Evolutionary conservation across 495 filamentous ascomycete genomes (phyloP), one percentile per base, ranked within the genome.

Genomic region (Talaromyces wortmannii): DNA sequence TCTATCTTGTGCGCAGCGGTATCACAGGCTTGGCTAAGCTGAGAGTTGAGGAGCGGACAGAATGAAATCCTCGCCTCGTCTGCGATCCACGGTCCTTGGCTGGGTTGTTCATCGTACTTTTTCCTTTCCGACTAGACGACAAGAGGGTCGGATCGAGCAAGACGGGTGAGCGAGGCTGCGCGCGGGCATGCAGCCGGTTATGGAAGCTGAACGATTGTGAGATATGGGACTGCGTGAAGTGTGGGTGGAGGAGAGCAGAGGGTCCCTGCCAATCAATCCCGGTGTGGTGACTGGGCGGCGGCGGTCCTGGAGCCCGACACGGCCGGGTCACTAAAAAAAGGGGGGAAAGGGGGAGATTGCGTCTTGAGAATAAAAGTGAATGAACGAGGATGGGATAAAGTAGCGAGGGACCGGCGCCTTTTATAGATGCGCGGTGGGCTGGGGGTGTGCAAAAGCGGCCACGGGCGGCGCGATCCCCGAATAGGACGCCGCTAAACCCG

Each of bases 401-500:
- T 33, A 51, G 49, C 49, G 49, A 51, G 49, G 30, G 49, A 51
- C 11, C 31, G 15, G 33, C 49, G n/a, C 42, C 8, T 51, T 51
- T 36, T n/a, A 51, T 51, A 51, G 49, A 51, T 42, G 32, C 31
- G 32, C 49, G 42, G 49, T 33, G 4, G 31, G 31, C 31, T 33
- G 33, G n/a, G n/a, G n/a, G n/a, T n/a, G n/a, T n/a, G n/a, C n/a
- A n/a, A n/a, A n/a, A n/a, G n/a, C n/a, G n/a, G n/a, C n/a, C n/a
- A n/a, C n/a, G n/a, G n/a, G n/a, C 49, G 49, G 42, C 31, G 49
- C 49, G 31, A 51, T 51, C 16, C 49, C 49, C n/a, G 49, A 51
- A 51, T 33, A 33, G n/a, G 49, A 31, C 31, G 31, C n/a, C 49
- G 49, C 49, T 51, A 51, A 51, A 40, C 49, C 47, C 4, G 5